Evolutionary conservation across 2,329 filamentous ascomycete genomes (phyloP), one percentile per base, ranked within the genome.

Genomic region (Akanthomyces lecanii): DNA sequence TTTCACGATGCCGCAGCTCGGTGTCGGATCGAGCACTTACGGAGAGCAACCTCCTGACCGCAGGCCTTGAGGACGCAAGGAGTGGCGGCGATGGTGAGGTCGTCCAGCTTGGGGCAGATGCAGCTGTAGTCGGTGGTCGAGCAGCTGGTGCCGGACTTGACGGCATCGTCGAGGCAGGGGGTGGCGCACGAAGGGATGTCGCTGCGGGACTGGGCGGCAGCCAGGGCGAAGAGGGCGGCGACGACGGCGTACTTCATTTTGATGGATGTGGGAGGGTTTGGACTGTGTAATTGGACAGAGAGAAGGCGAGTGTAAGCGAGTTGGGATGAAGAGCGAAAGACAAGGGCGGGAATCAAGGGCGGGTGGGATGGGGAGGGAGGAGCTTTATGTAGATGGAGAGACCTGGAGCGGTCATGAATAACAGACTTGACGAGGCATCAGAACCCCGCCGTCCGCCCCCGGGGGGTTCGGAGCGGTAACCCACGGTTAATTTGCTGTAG

Each of bases 221-320:
- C 76, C 61, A 72, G 66, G 63, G 73, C 69, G 67, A 72, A 72
- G 66, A 77, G 69, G 69, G 71, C 68, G 66, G 72, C 68, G 64
- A 71, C 71, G 67, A 74, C 56, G 63, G 74, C 61, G 70, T 69
- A 73, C 75, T 77, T 77, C 76, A 77, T 77, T 36, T 74, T 77
- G 73, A 69, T n/a, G 51, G 62, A 21, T 48, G 58, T 57, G 23
- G 16, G 38, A 28, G 11, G 59, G 61, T 66, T 33, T 60, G 65
- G 56, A 64, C 51, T 44, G 65, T 63, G 51, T 66, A 64, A 38
- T 48, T 50, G 53, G 63, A 67, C 59, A 69, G 68, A 30, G 65
- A 30, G 65, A 59, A 73, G 10, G 69, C 72, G 72, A 75, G 65
- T 72, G 72, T 68, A 66, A 66, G 48, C 69, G 67, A 62, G 66